phyloP scores from a whole-genome alignment of 1,284 basidiomycete species.

The Agroathelia rolfsii region DNA sequence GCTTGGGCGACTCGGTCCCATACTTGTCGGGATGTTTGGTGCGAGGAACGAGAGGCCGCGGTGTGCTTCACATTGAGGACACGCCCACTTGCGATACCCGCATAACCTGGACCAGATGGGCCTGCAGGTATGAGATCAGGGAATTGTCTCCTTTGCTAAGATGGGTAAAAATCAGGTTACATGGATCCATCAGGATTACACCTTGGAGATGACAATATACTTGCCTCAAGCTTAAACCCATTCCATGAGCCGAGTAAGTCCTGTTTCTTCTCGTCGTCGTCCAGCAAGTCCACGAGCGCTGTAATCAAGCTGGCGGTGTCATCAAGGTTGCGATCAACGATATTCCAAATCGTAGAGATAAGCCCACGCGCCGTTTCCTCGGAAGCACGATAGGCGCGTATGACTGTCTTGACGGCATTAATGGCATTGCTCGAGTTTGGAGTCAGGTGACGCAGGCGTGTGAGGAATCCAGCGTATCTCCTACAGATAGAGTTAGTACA shows the following conservation, averaged over 20 bases:
- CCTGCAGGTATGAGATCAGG: slow-evolving; percentile 64
- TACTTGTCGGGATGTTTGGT: slow-evolving; percentile 55
- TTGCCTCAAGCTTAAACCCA: slow-evolving; percentile 74
- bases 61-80: slow-evolving; percentile 78
- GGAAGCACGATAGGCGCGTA: slow-evolving; percentile 69
- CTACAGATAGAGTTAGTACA: slow-evolving; percentile 26
- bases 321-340: slow-evolving; percentile 74
- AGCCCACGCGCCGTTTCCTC: slow-evolving; percentile 81
- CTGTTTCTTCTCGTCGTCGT: slow-evolving; percentile 77
- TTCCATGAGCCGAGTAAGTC: slow-evolving; percentile 75
- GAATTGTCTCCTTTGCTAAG: slow-evolving; percentile 74
- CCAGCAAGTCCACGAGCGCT: slow-evolving; percentile 71
- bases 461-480: slow-evolving; percentile 60
- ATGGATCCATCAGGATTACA: too few relatives aligned
- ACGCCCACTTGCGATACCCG: slow-evolving; percentile 70
- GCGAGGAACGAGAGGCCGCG: slow-evolving; percentile 46
- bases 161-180: slow-evolving; percentile 7
- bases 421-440: slow-evolving; percentile 65
- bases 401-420: slow-evolving; percentile 70
- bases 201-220: too few relatives aligned
- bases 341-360: slow-evolving; percentile 79
- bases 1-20: slow-evolving; percentile 86
- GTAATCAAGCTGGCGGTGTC: slow-evolving; percentile 71
- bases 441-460: slow-evolving; percentile 59
- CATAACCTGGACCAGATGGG: slow-evolving; percentile 56